Base-by-base conservation (phyloP, 192 early-diverging fungal genomes). In the Thoreauomyces humboldtii region DNA sequence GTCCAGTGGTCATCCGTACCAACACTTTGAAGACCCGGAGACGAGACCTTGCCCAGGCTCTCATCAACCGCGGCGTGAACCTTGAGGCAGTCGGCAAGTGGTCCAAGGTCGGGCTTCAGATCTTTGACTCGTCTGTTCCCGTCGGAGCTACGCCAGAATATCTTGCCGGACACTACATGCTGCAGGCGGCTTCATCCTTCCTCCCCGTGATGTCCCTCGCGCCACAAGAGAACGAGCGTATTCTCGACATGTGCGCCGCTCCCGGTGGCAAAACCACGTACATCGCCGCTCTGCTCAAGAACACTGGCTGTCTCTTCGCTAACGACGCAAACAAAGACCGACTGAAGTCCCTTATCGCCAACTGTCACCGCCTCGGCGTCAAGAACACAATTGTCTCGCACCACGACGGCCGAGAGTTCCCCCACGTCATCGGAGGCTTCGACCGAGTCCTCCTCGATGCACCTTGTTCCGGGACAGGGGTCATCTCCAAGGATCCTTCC, bases 101-200 rank as follows among this genome's bases (percentile, higher is more conserved):
- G 97, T 89, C 86, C 57, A 99, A 99, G 68, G 94, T 96, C 32
- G 97, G 97, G 27, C 78, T 99, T 56, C 92, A 93, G 57, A 86
- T 99, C 21, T 99, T 96, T 64, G 95, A 98, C 67, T 92, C 92
- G 27, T 86, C 88, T 4, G 94, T 98, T 4, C 95, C 97, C 27
- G 86, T 99, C 46, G 92, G 93, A 73, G 97, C 97, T 2, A 98
- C 97, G 0, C 97, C 97, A 35, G 97, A 99, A 73, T 99, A 99
- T 68, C 86, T 99, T 62, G 93, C 97, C 24, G 97, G 97, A 12
- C 93, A 99, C 68, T 99, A 99, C 63, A 99, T 99, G 91, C 86
- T 99, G 42, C 97, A 99, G 71, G 90, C 97, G 0, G 95, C 95
- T 11, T 92, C 93, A 12, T 99, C 97, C 0, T 99, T 99, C 79